These are phyloP conservation scores for Mallotus repandus DNA, from an alignment of 441 rosid genomes.

Conservation along the genomic window DNA sequence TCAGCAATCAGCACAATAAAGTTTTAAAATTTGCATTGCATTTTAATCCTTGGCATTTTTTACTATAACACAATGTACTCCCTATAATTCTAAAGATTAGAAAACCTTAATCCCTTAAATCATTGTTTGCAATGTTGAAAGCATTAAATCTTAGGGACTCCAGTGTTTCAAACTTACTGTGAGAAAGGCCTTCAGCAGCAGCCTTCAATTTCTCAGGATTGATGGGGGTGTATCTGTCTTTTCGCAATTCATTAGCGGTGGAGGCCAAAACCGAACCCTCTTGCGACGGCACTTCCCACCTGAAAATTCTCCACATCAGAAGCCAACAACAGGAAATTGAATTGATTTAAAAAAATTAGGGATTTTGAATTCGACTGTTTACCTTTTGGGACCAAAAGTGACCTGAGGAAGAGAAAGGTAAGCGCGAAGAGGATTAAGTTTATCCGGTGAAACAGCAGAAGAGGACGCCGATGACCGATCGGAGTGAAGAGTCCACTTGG, in stretches of 20 bases:
- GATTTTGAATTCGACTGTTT: background rate
- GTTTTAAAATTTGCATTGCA: no score
- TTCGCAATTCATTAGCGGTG: conserved; percentile 78
- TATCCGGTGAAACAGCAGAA: conserved; percentile 47
- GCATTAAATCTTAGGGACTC: background rate
- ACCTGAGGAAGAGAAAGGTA: conserved; percentile 81
- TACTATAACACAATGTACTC: no score
- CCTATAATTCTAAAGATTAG: no score
- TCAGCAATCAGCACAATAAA: no score
- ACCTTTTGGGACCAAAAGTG: conserved; percentile 92
- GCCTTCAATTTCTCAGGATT: conserved; percentile 80
- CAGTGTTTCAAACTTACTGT: conserved; percentile 35
- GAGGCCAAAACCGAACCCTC: conserved; percentile 57
- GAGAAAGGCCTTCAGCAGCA: conserved; percentile 76
- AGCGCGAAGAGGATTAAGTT: conserved; percentile 79
- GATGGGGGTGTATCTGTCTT: conserved; percentile 48
- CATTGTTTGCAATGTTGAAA: no score
- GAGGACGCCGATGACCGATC: conserved; percentile 22
- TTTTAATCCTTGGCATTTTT: no score
- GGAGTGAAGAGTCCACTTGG: conserved; percentile 68
- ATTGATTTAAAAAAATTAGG: background rate
- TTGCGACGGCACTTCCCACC: conserved; percentile 73
- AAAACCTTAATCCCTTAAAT: no score
- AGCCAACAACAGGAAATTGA: background rate
- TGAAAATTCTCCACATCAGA: conserved; percentile 23